Percentiles rank a stretch among this genome's conserved stretches.
These are phyloP conservation scores for Gnomoniopsis smithogilvyi DNA, from an alignment of 2,329 filamentous ascomycete species.

Conservation along the genomic window DNA sequence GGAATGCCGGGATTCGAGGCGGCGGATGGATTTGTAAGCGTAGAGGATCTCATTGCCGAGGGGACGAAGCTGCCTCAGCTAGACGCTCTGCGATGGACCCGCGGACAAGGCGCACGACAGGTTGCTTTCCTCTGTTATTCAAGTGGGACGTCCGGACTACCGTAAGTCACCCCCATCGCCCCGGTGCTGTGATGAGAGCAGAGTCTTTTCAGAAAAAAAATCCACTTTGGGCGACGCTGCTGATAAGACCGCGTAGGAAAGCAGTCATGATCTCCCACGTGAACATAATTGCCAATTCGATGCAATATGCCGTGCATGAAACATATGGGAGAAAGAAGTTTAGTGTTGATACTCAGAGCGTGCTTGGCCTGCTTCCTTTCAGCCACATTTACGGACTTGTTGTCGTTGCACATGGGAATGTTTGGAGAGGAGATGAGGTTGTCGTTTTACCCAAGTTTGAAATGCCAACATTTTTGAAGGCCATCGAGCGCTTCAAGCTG, in stretches of 20 bases:
- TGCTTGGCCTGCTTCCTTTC: constrained; percentile 70
- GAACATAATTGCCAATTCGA: constrained; percentile 74
- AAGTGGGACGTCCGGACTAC: constrained; percentile 74
- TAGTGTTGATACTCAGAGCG: constrained; percentile 39
- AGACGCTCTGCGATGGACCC: constrained; percentile 55
- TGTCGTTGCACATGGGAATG: constrained; percentile 61
- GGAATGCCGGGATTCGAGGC: constrained; percentile 59
- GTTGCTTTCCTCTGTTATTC: constrained; percentile 78
- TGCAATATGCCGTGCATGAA: constrained; percentile 56
- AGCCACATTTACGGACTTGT: constrained; percentile 80
- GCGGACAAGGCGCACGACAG: constrained; percentile 64
- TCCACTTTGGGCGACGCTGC: no score
- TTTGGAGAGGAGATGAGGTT: constrained; percentile 69
- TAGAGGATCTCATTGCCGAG: constrained; percentile 62
- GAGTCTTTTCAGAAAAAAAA: no score
- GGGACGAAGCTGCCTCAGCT: constrained; percentile 54
- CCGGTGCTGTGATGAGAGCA: no score
- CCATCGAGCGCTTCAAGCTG: constrained; percentile 68
- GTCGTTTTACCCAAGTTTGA: constrained; percentile 74
- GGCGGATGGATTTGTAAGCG: constrained; percentile 55
- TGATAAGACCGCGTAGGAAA: constrained; percentile 44
- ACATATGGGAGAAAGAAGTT: constrained; percentile 32
- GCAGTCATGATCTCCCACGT: constrained; percentile 79
- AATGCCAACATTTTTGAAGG: constrained; percentile 55
- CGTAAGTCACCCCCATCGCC: constrained; percentile 29